These are phyloP conservation scores for Lasiodiplodia gonubiensis DNA, from an alignment of 2,329 filamentous ascomycete species.

Conservation along the genomic window DNA sequence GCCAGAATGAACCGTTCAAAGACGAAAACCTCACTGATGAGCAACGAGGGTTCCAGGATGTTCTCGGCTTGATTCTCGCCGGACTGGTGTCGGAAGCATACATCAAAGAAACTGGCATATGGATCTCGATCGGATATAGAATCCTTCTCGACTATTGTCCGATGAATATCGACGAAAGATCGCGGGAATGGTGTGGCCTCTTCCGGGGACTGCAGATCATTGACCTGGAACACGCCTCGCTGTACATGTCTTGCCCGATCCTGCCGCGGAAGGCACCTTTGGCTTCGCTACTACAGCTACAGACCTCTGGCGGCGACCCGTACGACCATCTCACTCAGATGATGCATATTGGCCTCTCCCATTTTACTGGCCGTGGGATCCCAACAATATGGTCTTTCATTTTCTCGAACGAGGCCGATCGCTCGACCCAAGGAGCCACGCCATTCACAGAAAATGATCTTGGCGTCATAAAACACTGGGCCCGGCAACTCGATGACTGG, in stretches of 20 bases:
- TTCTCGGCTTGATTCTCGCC: constrained; percentile 51
- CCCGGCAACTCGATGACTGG: constrained; percentile 51
- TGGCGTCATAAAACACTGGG: constrained; percentile 53
- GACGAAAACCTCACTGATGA: constrained; percentile 38
- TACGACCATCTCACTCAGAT: constrained; percentile 52
- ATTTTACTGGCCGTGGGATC: constrained; percentile 51
- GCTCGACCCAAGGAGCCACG: constrained; percentile 32
- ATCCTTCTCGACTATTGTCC: constrained; percentile 52
- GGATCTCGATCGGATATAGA: constrained; percentile 53
- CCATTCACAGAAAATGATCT: constrained; percentile 49
- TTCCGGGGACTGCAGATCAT: constrained; percentile 51
- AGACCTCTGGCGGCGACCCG: constrained; percentile 48
- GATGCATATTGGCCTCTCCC: constrained; percentile 53
- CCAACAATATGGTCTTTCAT: constrained; percentile 54
- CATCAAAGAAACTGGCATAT: constrained; percentile 51
- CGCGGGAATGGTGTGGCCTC: constrained; percentile 49
- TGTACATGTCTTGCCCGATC: constrained; percentile 50
- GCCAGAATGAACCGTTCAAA: constrained; percentile 16
- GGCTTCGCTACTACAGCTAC: constrained; percentile 39
- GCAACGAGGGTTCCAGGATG: constrained; percentile 52
- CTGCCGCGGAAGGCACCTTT: constrained; percentile 51
- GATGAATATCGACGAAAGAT: constrained; percentile 46
- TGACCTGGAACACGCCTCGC: constrained; percentile 53
- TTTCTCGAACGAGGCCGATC: constrained; percentile 34
- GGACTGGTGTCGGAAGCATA: constrained; percentile 51